Evolutionary conservation across 768 basidiomycete genomes (phyloP).

Genomic region (Flagelloscypha sp.): DNA sequence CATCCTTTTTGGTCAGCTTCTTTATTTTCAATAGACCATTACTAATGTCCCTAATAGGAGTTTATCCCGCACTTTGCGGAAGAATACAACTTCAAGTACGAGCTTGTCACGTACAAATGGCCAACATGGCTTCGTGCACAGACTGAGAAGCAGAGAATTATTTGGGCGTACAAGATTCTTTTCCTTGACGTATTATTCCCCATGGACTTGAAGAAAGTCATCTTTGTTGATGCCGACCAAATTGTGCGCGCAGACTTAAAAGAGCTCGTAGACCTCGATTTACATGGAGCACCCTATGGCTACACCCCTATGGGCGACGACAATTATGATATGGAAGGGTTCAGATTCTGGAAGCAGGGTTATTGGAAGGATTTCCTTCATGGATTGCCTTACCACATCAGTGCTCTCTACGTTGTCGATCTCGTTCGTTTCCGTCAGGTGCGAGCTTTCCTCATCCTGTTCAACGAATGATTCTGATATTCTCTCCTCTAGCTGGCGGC

Average conservation of each 20-base stretch:
- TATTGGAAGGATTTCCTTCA: conserved; percentile 87
- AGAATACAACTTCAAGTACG: conserved; percentile 92
- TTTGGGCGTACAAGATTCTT: conserved; percentile 99
- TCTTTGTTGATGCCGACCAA: conserved; percentile 97
- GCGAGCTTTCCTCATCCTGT: conserved; percentile 10
- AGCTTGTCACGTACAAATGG: conserved; percentile 98
- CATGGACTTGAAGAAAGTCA: conserved; percentile 97
- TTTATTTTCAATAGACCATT: neutral
- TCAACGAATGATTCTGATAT: conserved; percentile 2
- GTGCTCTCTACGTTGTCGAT: conserved; percentile 94
- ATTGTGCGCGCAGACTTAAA: conserved; percentile 95
- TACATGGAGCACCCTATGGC: conserved; percentile 89
- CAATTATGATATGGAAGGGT: conserved; percentile 92
- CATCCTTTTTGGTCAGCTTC: conserved; percentile 77
- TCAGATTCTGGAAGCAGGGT: conserved; percentile 97
- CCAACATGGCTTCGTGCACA: conserved; percentile 96
- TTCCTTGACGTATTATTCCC: conserved; percentile 99
- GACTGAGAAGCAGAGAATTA: conserved; percentile 95
- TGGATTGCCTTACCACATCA: conserved; percentile 90
- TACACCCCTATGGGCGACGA: conserved; percentile 98
- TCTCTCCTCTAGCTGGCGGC: conserved; percentile 34
- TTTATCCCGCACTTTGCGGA: conserved; percentile 90
- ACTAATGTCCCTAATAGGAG: conserved; percentile 42
- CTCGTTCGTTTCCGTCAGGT: conserved; percentile 92
- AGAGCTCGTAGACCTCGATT: conserved; percentile 87